Evolutionary conservation across 768 basidiomycete species (phyloP), one percentile per base, ranked within the genome.

Genomic region (Boletus vinaceobasis): DNA sequence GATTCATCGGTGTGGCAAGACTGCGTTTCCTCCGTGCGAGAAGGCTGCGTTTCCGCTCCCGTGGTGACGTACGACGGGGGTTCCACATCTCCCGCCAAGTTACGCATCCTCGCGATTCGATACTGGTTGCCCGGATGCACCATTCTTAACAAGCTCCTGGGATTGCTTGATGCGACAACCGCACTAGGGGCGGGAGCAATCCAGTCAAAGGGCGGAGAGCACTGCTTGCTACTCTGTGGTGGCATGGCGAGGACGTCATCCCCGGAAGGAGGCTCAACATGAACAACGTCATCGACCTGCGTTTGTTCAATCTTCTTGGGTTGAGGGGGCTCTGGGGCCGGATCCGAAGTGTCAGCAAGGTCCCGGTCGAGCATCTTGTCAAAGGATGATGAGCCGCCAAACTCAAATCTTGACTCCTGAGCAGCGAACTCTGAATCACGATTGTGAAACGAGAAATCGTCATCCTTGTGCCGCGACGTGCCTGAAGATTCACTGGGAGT

Each of bases 401-500:
- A 76, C 53, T 73, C 63, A 59, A 71, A 74, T 9, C 58, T 67
- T 1, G 71, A 66, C 33, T 64, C 57, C 43, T 66, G 68, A 53
- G 63, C 60, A 35, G 43, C 40, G 27, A 52, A 53, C 26, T 61
- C 58, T 35, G 51, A 50, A 9, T n/a, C 45, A 14, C 57, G 63
- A 33, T 43, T 36, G 39, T 26, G 50, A 43, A 58, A 53, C 40
- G 52, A 52, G 33, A 64, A 56, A 29, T 17, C 43, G n/a, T 52
- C 50, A n/a, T 44, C 45, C 43, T 38, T 45, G 50, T 48, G 31
- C 23, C 50, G 68, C 60, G 65, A 59, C 7, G 49, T 27, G 32
- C 45, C 55, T 15, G 53, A 56, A 45, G 60, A 67, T 48, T 71
- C 70, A 32, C 66, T 71, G 17, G 85, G 85, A 43, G 85, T 86